Evolutionary conservation across 345 rosid genomes (phyloP), one percentile per base, ranked within the genome.

Genomic region (Hibiscus tridactylites): DNA sequence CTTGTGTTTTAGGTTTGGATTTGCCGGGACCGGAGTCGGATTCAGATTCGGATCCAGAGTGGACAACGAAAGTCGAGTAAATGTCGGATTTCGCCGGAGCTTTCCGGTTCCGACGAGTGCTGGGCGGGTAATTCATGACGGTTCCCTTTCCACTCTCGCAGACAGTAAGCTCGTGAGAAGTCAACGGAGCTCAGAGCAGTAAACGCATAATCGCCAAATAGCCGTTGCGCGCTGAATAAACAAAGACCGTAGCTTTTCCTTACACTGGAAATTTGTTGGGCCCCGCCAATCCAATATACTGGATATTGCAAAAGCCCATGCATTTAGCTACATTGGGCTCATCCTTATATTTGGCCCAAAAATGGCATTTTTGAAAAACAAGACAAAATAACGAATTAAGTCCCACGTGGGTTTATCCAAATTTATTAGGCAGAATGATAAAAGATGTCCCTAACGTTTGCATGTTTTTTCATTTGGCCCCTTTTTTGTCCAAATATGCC

Each of bases 1-100:
- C 5, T 29, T 2, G 57, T 11, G 69, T 62, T 5, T 53, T 79
- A 59, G 76, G 16, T 9, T 77, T 73, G 78, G 79, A 79, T 65
- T 61, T 78, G 61, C 59, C 73, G 2, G 63, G 53, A 17, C 72
- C 85, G 31, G 75, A 74, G 37, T 77, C 84, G 31, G 83, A 72
- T 49, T 86, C 89, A 0, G 63, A 59, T 59, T 59, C 63, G 57
- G 84, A 82, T 37, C 77, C 89, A 71, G 85, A 81, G 73, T 86
- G 92, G 33, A 85, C 77, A 65, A 88, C 80, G 62, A 88, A 71
- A 58, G 92, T 88, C 66, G 87, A 67, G 78, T 86, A 86, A 17
- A 86, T 29, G 0, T 90, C 90, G 35, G 83, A 75, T 78, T 79
- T 88, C 29, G 85, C 39, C 42, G 81, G 81, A 17, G 79, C 56